A percentile compares a stretch with the other conserved stretches of the same genome.
phyloP scores from a whole-genome alignment of 2,329 filamentous ascomycete species.

The Fusarium coicis region DNA sequence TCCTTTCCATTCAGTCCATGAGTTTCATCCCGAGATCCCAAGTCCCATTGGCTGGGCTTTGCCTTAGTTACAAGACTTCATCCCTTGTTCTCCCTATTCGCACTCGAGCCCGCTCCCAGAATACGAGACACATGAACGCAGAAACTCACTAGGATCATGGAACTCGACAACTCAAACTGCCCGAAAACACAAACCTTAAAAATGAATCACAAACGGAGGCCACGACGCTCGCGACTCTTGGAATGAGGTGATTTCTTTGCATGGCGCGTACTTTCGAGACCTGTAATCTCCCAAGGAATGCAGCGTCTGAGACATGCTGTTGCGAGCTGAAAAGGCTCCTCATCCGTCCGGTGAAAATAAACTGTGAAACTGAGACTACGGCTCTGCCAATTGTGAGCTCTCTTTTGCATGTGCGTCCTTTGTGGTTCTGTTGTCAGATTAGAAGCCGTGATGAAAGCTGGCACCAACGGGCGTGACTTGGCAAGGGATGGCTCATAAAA shows the following conservation, averaged over 20 bases:
- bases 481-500: slow-evolving; percentile 11
- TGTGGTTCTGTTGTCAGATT: neutral
- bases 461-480: neutral
- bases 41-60: neutral
- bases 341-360: neutral
- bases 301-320: slow-evolving; percentile 15
- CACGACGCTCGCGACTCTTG: neutral
- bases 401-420: neutral
- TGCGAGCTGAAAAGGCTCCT: neutral
- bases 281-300: slow-evolving; percentile 34
- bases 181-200: slow-evolving; percentile 17
- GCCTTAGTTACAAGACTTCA: neutral
- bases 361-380: neutral
- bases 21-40: neutral
- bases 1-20: neutral
- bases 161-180: neutral
- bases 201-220: neutral
- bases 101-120: neutral
- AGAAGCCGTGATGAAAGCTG: neutral
- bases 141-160: neutral
- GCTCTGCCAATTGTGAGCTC: neutral
- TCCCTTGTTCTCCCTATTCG: neutral
- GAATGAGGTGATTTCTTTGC: slow-evolving; percentile 15
- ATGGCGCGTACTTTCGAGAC: slow-evolving; percentile 1
- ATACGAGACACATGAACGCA: slow-evolving; percentile 4